Evolutionary conservation across 768 basidiomycete genomes (phyloP), one percentile per base, ranked within the genome.

Genomic region (Mycena vitilis): DNA sequence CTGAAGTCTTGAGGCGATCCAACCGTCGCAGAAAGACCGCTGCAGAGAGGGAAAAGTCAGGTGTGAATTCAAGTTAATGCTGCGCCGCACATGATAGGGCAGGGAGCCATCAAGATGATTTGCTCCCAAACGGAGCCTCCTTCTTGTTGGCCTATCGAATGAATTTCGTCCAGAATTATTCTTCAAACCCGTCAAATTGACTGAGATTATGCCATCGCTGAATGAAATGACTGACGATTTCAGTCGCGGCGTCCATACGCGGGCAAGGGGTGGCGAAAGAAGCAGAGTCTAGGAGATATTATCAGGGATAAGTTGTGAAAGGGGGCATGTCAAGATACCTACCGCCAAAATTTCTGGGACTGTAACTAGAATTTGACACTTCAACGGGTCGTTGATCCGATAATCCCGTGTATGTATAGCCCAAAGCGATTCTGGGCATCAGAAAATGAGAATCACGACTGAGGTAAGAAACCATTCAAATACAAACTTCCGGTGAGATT

Each of bases 101-200:
- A 91, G 22, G 90, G 89, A 11, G 90, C 87, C 16, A 93, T 78
- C 7, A 93, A 76, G 10, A 93, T 80, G n/a, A 91, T 88, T 72
- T 92, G 89, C 71, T 92, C 91, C 91, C 91, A 92, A 2, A 91
- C 87, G 0, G 88, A 81, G 2, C 91, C 91, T 1, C 87, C 89
- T 64, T 89, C 87, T 73, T 90, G 86, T 66, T 91, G 88, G 4
- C 91, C 90, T 58, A 93, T 90, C 3, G 87, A 84, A 73, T 93
- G 91, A 49, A 88, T 87, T 73, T 88, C 87, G 70, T 91, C 89
- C 18, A 93, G 78, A 53, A 92, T 86, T 65, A 93, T 89, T n/a
- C 89, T 91, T 62, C 40, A 13, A 48, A 30, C 37, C 44, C n/a
- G 65, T 9, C 25, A 44, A 4, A 47, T 44, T 53, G 30, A 8